Percentiles rank a stretch among this genome's conserved stretches.
Conservation (phyloP, 2,329 filamentous ascomycete species). For the Paracoccidioides brasiliensis region DNA sequence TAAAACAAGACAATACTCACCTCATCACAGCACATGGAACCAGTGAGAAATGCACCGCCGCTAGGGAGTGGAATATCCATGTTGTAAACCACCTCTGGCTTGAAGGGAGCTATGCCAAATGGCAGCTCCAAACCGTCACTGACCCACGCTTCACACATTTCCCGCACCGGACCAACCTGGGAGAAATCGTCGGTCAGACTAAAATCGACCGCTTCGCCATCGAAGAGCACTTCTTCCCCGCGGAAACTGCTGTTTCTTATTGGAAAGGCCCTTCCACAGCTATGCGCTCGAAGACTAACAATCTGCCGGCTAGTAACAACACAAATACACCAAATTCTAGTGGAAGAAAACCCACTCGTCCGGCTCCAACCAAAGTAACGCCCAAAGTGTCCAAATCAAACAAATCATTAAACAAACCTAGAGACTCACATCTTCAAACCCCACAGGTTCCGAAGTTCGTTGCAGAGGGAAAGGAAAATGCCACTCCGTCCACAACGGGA, state of each 20-base stretch:
- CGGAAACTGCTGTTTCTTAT: conserved; percentile 16
- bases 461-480: conserved; percentile 64
- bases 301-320: conserved; percentile 7
- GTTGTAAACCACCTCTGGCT: conserved; percentile 95
- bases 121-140: conserved; percentile 59
- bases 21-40: conserved; percentile 78
- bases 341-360: conserved; percentile 7
- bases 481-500: conserved; percentile 62
- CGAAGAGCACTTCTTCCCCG: conserved; percentile 54
- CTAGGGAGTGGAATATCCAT: conserved; percentile 79
- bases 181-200: conserved; percentile 85
- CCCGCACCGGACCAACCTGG: conserved; percentile 75
- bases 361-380: conserved; percentile 14
- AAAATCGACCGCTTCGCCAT: conserved; percentile 59
- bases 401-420: conserved; percentile 19
- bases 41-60: conserved; percentile 88
- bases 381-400: conserved; percentile 13
- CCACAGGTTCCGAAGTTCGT: conserved; percentile 40
- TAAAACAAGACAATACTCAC: conserved; percentile 92
- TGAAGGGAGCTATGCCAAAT: conserved; percentile 91
- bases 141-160: conserved; percentile 73
- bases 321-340: conserved; percentile 3
- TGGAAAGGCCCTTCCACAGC: conserved; percentile 13
- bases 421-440: conserved; percentile 32
- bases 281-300: conserved; percentile 28